phyloP scores from a whole-genome alignment of 2,329 filamentous ascomycete species.

The Arachnopeziza araneosa region DNA sequence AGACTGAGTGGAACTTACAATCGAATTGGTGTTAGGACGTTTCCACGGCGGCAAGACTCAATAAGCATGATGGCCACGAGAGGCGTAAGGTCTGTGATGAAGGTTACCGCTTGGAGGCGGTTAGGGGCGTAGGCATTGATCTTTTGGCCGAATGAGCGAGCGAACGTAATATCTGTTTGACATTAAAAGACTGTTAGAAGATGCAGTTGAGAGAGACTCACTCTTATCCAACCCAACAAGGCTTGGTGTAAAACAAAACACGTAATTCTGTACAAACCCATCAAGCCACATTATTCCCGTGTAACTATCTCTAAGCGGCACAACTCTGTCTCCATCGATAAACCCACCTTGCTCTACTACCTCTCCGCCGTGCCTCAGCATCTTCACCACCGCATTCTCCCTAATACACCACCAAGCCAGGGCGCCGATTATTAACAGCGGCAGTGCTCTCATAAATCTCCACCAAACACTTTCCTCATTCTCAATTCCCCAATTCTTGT shows the following conservation, averaged over 20 bases:
- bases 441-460: conserved; percentile 12
- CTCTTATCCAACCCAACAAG: neutral
- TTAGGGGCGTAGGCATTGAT: conserved; percentile 1
- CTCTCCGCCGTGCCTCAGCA: neutral
- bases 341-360: neutral
- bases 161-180: neutral
- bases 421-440: conserved; percentile 4
- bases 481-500: conserved; percentile 21
- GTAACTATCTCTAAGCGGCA: neutral
- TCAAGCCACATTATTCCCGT: neutral
- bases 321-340: neutral
- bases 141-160: neutral
- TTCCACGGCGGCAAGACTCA: conserved; percentile 24
- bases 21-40: conserved; percentile 19
- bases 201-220: neutral
- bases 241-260: neutral
- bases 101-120: conserved; percentile 16
- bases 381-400: neutral
- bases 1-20: conserved; percentile 2
- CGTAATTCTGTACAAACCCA: neutral
- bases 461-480: conserved; percentile 20
- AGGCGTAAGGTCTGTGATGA: conserved; percentile 20
- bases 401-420: neutral
- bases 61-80: conserved; percentile 24
- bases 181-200: neutral